Evolutionary conservation across 495 filamentous ascomycete species (phyloP).

Genomic region (Bacidia gigantensis): DNA sequence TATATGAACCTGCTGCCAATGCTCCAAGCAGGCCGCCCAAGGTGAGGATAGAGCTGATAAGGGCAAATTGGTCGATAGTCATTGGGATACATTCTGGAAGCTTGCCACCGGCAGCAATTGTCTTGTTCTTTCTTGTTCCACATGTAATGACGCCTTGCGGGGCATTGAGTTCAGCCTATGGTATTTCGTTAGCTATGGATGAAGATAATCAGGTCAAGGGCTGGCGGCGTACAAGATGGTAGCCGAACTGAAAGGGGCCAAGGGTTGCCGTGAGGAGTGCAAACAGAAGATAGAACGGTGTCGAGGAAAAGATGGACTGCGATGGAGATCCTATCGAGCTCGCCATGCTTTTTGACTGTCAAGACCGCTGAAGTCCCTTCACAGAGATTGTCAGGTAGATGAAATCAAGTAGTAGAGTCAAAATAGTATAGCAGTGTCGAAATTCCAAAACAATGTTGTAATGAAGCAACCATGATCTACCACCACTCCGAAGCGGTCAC

Average conservation of each 20-base stretch:
- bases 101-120: conserved; percentile 18
- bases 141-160: conserved; percentile 83
- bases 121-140: conserved; percentile 35
- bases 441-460: no score
- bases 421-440: no score
- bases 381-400: no score
- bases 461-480: no score
- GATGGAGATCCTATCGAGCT: no score
- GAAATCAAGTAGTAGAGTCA: no score
- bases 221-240: conserved; percentile 56
- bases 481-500: no score
- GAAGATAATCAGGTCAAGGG: neutral
- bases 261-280: conserved; percentile 52
- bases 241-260: conserved; percentile 86
- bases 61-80: conserved; percentile 58
- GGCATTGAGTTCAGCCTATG: conserved; percentile 83
- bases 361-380: no score
- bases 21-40: conserved; percentile 79
- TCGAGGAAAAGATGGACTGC: conserved; percentile 1
- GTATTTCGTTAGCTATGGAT: conserved; percentile 14
- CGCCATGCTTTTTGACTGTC: no score
- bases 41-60: conserved; percentile 82
- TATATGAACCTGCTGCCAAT: conserved; percentile 55
- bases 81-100: conserved; percentile 74
- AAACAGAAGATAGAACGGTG: conserved; percentile 52